Conservation (phyloP, 768 basidiomycete genomes). For the Phaeotremella fagi region DNA sequence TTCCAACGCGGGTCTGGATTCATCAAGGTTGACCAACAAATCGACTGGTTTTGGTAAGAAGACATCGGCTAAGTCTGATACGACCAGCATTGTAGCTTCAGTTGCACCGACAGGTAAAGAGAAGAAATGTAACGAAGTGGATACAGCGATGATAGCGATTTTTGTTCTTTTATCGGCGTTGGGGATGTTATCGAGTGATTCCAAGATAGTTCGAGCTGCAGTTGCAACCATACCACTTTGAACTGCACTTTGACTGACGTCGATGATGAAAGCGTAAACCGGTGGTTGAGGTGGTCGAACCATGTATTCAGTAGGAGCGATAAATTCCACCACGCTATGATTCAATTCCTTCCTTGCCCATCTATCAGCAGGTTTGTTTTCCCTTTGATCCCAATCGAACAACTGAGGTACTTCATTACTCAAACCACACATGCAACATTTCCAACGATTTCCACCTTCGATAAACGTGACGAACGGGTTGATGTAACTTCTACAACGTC, state of each 20-base stretch:
- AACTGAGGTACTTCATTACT: conserved; percentile 97
- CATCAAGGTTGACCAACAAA: conserved; percentile 88
- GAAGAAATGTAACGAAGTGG: conserved; percentile 93
- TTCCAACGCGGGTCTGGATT: conserved; percentile 75
- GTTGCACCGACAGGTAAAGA: conserved; percentile 61
- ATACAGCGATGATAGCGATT: conserved; percentile 85
- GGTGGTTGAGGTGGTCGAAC: conserved; percentile 94
- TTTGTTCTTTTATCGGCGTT: conserved; percentile 92
- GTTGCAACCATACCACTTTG: conserved; percentile 98
- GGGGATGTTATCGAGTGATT: conserved; percentile 89
- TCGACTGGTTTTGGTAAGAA: conserved; percentile 96
- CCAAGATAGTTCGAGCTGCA: conserved; percentile 91
- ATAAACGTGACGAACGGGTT: conserved; percentile 97
- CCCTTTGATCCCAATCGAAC: conserved; percentile 95
- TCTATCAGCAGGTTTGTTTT: conserved; percentile 89
- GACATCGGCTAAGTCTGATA: conserved; percentile 93
- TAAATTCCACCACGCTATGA: conserved; percentile 88
- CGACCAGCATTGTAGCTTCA: conserved; percentile 92
- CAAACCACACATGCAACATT: conserved; percentile 98
- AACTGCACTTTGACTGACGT: conserved; percentile 86
- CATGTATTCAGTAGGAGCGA: conserved; percentile 99
- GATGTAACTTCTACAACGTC: conserved; percentile 93
- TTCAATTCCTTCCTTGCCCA: conserved; percentile 94
- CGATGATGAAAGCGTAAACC: conserved; percentile 94
- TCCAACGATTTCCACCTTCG: conserved; percentile 97